Percentiles rank a stretch among this genome's conserved stretches.
Conservation (phyloP, 2,329 filamentous ascomycete genomes). For the Drechslerella coelobrocha region DNA sequence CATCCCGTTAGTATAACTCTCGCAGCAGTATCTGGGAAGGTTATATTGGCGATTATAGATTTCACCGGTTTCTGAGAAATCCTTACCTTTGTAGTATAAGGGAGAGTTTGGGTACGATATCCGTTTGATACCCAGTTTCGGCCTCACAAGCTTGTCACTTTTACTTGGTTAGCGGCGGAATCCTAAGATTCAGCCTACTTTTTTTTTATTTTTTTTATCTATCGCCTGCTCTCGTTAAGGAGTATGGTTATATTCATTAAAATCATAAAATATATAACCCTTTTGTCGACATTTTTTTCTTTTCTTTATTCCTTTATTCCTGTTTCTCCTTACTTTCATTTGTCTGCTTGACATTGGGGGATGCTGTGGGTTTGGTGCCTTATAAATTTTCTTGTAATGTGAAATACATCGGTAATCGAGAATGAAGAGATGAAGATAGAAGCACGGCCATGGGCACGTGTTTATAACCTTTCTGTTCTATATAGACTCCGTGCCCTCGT, state of each 20-base stretch:
- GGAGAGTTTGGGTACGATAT: neutral
- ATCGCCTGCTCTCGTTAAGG: constrained; percentile 11
- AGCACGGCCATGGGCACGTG: too few species aligned
- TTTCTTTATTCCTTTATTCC: constrained; percentile 18
- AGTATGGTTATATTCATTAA: constrained; percentile 7
- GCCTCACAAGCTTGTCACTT: neutral
- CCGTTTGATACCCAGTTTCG: neutral
- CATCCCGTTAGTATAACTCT: constrained; percentile 14
- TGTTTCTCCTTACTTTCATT: constrained; percentile 38
- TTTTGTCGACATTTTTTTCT: constrained; percentile 7
- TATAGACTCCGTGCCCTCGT: too few species aligned
- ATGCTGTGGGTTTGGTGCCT: constrained; percentile 14
- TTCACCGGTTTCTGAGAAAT: constrained; percentile 31
- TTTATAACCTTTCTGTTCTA: neutral
- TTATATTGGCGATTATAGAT: constrained; percentile 50
- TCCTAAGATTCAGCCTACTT: neutral
- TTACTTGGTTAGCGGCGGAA: neutral
- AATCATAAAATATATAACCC: constrained; percentile 28
- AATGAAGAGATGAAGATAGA: constrained; percentile 22
- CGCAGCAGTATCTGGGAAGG: constrained; percentile 15
- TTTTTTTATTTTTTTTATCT: constrained; percentile 9
- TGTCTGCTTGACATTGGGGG: constrained; percentile 20
- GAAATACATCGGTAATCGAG: constrained; percentile 34
- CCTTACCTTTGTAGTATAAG: neutral
- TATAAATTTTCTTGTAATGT: constrained; percentile 38